Conservation (phyloP, 305 asterid genomes). For the Fraxinus floribunda region DNA sequence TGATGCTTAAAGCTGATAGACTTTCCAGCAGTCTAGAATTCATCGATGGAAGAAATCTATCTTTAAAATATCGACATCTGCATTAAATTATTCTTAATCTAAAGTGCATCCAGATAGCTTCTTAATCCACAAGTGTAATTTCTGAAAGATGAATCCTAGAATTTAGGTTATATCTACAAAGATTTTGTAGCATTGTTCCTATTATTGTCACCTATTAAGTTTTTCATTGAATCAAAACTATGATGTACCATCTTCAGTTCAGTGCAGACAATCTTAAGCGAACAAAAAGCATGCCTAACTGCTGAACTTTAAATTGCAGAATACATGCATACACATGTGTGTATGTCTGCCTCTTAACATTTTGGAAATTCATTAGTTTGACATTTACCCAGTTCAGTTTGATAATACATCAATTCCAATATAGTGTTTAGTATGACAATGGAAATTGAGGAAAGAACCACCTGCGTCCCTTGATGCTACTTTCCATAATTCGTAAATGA, state of each 20-base stretch:
- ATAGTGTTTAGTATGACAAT: not conserved
- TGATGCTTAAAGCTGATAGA: not conserved
- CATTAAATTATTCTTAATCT: not conserved
- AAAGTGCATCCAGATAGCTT: not conserved
- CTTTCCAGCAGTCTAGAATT: not conserved
- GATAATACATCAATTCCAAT: not conserved
- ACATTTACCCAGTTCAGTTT: not conserved
- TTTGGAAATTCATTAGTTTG: not conserved
- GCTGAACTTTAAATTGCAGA: not conserved
- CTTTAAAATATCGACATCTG: not conserved
- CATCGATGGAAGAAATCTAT: not conserved
- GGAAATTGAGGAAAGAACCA: not conserved
- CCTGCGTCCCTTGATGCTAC: not conserved
- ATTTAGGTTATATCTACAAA: not conserved
- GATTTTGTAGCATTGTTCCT: not conserved
- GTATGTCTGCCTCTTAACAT: not conserved
- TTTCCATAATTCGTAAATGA: not conserved
- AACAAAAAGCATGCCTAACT: not conserved
- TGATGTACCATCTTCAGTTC: not conserved
- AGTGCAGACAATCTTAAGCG: not conserved
- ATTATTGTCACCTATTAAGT: not conserved
- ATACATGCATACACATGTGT: not conserved
- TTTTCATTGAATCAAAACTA: not conserved
- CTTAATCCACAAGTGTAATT: not conserved
- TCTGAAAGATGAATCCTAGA: not conserved